Evolutionary conservation across 176 grass and related monocot species (phyloP), one percentile per base, ranked within the genome.

Genomic region (Poa pratensis): DNA sequence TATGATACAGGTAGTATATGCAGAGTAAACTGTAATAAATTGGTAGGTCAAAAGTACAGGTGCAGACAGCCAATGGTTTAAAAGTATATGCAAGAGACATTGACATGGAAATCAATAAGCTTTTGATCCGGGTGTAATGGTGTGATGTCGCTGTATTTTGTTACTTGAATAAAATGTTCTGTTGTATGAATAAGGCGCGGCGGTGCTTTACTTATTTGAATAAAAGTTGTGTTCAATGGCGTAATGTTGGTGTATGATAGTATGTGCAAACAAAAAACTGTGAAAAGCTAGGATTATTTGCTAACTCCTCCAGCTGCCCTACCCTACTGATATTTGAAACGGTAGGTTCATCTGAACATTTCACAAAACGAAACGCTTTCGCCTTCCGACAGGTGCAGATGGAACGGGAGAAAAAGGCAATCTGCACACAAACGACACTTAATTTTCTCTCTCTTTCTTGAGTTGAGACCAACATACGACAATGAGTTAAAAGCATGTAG

Each of bases 401-500:
- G 24, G 57, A 60, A 55, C 18, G 7, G 2, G 40, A 26, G 71
- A 82, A 26, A 32, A 27, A 22, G 60, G 65, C 65, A 73, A 83
- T 40, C 27, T 20, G 16, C 54, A 46, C 63, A 48, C 20, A 39
- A 70, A 71, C 51, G 42, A 77, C 80, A 70, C 37, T 10, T 39
- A 11, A 18, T n/a, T 18, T 39, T 35, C 11, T 39, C 6, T 27
- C 22, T 50, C 9, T 27, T 66, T 43, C 23, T 14, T 50, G 26
- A 24, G 42, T 14, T 50, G 16, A 24, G 52, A 63, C 51, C 4
- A 66, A 3, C 68, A 69, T 32, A 90, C 1, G 5, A 83, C 64
- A 28, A 77, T n/a, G 75, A 39, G 28, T 50, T 76, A 81, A 27
- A 45, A 65, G 62, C 27, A 65, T 14, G 60, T 28, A 63, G 24